A percentile compares a stretch with the other conserved stretches of the same genome.
Evolutionary conservation across 2,329 filamentous ascomycete genomes (phyloP).

Genomic region (Ascochyta rabiei): DNA sequence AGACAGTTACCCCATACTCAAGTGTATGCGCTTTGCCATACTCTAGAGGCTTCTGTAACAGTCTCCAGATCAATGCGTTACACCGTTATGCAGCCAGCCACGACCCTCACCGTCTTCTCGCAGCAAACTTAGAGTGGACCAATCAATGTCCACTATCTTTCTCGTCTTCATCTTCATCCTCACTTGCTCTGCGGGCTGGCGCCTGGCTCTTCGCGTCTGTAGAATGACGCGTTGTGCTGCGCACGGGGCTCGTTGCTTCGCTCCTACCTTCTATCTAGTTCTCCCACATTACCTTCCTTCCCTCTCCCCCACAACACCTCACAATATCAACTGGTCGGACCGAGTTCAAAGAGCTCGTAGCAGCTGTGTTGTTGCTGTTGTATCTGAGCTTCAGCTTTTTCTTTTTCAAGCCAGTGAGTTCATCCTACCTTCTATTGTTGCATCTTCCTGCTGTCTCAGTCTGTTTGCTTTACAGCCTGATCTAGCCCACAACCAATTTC

Average conservation of each 20-base stretch:
- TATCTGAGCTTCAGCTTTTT: not conserved
- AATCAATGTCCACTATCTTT: not conserved
- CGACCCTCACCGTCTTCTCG: not conserved
- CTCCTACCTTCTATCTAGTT: constrained; percentile 20
- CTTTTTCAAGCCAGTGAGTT: not conserved
- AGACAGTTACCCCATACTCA: not conserved
- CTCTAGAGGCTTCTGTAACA: not conserved
- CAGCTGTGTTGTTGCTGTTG: not conserved
- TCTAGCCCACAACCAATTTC: not conserved
- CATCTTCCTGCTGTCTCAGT: not conserved
- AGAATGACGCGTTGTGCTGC: constrained; percentile 7
- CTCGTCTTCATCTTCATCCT: constrained; percentile 14
- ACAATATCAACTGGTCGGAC: not conserved
- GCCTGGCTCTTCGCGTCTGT: not conserved
- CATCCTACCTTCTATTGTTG: not conserved
- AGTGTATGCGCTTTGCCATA: not conserved
- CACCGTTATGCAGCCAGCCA: constrained; percentile 4
- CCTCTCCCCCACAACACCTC: not conserved
- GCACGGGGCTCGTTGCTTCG: constrained; percentile 16
- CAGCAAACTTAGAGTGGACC: not conserved
- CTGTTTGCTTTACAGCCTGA: not conserved
- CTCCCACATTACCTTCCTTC: not conserved
- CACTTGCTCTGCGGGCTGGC: not conserved
- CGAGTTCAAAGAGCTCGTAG: not conserved
- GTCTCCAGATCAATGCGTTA: not conserved